These are phyloP conservation scores for Dictyostelium intermedium DNA, from an alignment of 78 protist species.

Conservation along the genomic window DNA sequence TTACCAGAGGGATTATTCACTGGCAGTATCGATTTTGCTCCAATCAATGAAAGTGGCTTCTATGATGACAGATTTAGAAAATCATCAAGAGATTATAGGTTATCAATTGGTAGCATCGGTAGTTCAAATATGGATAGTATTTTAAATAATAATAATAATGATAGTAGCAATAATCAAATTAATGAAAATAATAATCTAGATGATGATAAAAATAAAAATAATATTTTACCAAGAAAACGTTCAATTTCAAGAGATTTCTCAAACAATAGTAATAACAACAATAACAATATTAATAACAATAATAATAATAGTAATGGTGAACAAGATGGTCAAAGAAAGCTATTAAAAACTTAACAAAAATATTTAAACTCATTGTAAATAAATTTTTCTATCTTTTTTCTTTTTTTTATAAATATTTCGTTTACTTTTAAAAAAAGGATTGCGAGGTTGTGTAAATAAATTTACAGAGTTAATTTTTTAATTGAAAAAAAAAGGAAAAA, in stretches of 20 bases:
- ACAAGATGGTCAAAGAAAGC: conserved; percentile 7
- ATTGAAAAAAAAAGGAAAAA: too few relatives aligned
- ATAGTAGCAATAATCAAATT: not conserved
- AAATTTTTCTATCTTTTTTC: not conserved
- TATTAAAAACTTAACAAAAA: not conserved
- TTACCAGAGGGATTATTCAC: not conserved
- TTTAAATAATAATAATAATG: not conserved
- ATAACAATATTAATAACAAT: not conserved
- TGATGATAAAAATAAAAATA: not conserved
- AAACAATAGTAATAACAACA: not conserved
- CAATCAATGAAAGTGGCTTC: not conserved
- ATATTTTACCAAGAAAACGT: conserved; percentile 2
- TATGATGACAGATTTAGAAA: conserved; percentile 24
- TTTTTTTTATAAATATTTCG: too few relatives aligned
- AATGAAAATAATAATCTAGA: not conserved
- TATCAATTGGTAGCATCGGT: conserved; percentile 7
- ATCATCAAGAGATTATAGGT: conserved; percentile 3
- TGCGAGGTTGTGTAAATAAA: too few relatives aligned
- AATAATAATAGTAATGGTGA: not conserved
- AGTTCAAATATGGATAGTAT: conserved; percentile 16
- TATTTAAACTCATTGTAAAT: not conserved
- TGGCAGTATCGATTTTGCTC: conserved; percentile 6
- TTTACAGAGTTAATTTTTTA: too few relatives aligned
- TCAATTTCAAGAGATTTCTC: conserved; percentile 2
- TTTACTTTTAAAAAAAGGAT: too few relatives aligned